phyloP scores from a whole-genome alignment of 768 basidiomycete genomes.

The Ramaria rubella region DNA sequence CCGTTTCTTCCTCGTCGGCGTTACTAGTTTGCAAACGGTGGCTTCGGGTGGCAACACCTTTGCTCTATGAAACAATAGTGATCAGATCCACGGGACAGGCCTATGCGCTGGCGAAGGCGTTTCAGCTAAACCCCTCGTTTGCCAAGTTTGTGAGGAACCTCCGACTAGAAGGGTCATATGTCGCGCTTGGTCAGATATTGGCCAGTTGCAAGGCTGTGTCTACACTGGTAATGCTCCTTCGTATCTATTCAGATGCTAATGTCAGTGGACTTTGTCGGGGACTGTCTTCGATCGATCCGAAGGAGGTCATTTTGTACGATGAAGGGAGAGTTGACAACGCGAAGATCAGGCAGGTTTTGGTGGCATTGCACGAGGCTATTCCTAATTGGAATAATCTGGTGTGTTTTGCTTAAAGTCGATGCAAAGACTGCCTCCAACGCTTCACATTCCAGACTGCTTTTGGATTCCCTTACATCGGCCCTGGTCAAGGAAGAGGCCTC shows the following conservation, averaged over 20 bases:
- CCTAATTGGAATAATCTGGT: background rate
- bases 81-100: conserved; percentile 38
- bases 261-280: background rate
- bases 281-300: background rate
- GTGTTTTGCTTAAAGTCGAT: background rate
- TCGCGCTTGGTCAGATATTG: background rate
- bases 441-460: background rate
- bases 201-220: background rate
- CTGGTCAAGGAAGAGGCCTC: background rate
- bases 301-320: background rate
- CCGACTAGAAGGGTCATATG: background rate
- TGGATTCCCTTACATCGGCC: background rate
- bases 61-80: conserved; percentile 49
- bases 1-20: conserved; percentile 29
- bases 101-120: conserved; percentile 30
- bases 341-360: background rate
- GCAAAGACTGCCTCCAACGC: too few species aligned
- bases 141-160: background rate
- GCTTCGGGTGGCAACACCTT: conserved; percentile 49
- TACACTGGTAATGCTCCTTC: background rate
- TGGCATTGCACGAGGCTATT: background rate
- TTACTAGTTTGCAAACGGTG: conserved; percentile 48
- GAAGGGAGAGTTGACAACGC: background rate
- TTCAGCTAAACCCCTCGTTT: conserved; percentile 11
- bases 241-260: background rate